A percentile compares a stretch with the other conserved stretches of the same genome.
phyloP scores from a whole-genome alignment of 169 alveolate species.

The Cryptosporidium viatorum region DNA sequence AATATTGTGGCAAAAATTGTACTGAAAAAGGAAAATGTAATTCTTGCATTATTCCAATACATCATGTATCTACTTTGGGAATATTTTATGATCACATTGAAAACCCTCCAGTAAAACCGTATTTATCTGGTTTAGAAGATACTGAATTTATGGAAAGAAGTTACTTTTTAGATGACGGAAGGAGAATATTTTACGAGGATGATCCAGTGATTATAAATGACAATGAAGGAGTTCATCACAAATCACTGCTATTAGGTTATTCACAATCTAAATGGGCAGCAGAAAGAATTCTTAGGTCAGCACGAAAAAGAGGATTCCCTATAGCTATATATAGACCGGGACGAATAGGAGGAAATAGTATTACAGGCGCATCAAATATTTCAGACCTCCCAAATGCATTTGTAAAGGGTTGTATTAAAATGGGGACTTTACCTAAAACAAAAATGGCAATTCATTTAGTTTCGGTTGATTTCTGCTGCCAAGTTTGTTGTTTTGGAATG shows the following conservation, averaged over 20 bases:
- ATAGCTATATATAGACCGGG: slow-evolving; percentile 70
- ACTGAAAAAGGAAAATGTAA: slow-evolving; percentile 25
- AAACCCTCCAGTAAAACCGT: slow-evolving; percentile 45
- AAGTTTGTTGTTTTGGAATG: slow-evolving; percentile 41
- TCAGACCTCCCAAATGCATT: slow-evolving; percentile 73
- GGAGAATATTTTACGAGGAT: slow-evolving; percentile 71
- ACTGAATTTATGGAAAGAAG: slow-evolving; percentile 27
- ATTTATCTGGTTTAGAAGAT: slow-evolving; percentile 43
- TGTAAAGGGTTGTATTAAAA: slow-evolving; percentile 61
- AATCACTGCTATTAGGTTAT: slow-evolving; percentile 46
- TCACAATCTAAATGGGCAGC: slow-evolving; percentile 76
- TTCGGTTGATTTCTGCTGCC: slow-evolving; percentile 62
- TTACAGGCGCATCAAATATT: slow-evolving; percentile 60
- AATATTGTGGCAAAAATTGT: slow-evolving; percentile 17
- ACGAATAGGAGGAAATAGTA: slow-evolving; percentile 72
- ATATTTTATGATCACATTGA: slow-evolving; percentile 73
- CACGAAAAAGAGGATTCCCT: slow-evolving; percentile 53
- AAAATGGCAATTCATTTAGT: slow-evolving; percentile 70
- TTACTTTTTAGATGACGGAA: slow-evolving; percentile 64
- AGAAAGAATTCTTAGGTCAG: slow-evolving; percentile 34
- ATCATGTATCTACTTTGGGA: slow-evolving; percentile 67
- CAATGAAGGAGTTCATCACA: slow-evolving; percentile 43
- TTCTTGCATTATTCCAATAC: slow-evolving; percentile 65
- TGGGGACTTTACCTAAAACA: slow-evolving; percentile 55
- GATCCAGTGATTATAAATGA: slow-evolving; percentile 64